Base-by-base conservation (phyloP, 192 early-diverging fungal species). In the Backusella liffmaniae region DNA sequence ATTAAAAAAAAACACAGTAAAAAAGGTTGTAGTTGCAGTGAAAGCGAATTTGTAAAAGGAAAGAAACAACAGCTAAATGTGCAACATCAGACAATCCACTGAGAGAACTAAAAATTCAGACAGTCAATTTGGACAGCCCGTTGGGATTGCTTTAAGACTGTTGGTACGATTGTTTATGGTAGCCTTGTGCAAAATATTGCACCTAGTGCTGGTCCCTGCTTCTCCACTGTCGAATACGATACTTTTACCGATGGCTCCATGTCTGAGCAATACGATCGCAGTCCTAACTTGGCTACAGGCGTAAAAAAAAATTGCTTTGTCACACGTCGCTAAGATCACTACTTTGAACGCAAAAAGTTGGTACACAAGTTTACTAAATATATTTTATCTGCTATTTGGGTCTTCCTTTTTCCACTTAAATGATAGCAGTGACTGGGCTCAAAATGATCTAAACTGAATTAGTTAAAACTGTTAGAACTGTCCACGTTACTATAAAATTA, bases 281-380 rank as follows among this genome's bases (percentile, higher is more conserved):
- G 70, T 44, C 84, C 80, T 15, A 92, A 92, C 0, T 86, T 77
- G 35, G 81, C 83, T 9, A 81, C 76, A 7, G 92, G 92, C 1
- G 94, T 91, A 12, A 69, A 72, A 2, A 32, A 84, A 93, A 62
- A 76, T 95, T 76, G 93, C 92, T 0, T 94, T 92, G 92, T 88
- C 84, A 66, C 90, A 94, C 72, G 91, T 88, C 0, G 83, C 88
- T 0, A 84, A 90, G 23, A 67, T 89, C n/a, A 80, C 82, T 44
- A 82, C 86, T 10, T 41, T 70, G 16, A 42, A 62, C 15, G 80
- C 84, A 51, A 75, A 78, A 23, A 3, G 26, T 67, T 16, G 76
- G 76, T 35, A 71, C 21, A 44, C 72, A 67, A 4, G 36, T 74
- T 16, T 21, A 62, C 26, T 74, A 74, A 71, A 46, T 46, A 46